phyloP scores from a whole-genome alignment of 2,329 filamentous ascomycete species.

The Phialocephala subalpina region DNA sequence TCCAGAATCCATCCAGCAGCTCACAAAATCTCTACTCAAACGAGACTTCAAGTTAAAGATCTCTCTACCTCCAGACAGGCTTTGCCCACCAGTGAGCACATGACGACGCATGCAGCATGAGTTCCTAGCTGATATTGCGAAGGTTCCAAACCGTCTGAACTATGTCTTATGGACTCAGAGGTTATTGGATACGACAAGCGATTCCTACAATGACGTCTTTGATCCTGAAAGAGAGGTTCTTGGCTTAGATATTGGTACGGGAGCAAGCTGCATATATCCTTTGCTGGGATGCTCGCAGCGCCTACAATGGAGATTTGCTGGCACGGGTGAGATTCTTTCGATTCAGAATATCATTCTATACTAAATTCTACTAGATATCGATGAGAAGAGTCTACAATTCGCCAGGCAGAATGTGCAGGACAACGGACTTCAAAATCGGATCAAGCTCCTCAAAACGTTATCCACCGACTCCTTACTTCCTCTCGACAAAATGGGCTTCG shows the following conservation, averaged over 20 bases:
- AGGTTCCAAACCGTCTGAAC: constrained; percentile 76
- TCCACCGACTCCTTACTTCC: constrained; percentile 63
- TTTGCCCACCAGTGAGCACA: constrained; percentile 79
- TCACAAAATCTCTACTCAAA: constrained; percentile 81
- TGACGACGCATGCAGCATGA: background rate
- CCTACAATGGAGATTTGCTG: constrained; percentile 75
- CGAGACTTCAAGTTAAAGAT: constrained; percentile 78
- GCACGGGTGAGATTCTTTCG: constrained; percentile 57
- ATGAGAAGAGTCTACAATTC: constrained; percentile 70
- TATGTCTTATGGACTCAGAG: constrained; percentile 91
- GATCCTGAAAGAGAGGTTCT: constrained; percentile 62
- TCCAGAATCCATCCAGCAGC: constrained; percentile 76
- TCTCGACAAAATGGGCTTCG: constrained; percentile 59
- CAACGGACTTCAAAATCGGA: constrained; percentile 71
- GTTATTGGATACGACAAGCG: constrained; percentile 72
- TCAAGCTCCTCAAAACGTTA: constrained; percentile 67
- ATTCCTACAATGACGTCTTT: constrained; percentile 55
- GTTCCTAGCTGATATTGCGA: background rate
- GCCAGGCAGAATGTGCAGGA: constrained; percentile 71
- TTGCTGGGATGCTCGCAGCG: constrained; percentile 77
- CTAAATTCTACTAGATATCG: constrained; percentile 68
- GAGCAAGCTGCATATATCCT: constrained; percentile 91
- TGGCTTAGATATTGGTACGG: constrained; percentile 89
- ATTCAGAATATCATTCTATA: constrained; percentile 38
- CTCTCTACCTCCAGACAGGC: constrained; percentile 75